phyloP scores from a whole-genome alignment of 768 basidiomycete genomes.

The Scleroderma citrinum region DNA sequence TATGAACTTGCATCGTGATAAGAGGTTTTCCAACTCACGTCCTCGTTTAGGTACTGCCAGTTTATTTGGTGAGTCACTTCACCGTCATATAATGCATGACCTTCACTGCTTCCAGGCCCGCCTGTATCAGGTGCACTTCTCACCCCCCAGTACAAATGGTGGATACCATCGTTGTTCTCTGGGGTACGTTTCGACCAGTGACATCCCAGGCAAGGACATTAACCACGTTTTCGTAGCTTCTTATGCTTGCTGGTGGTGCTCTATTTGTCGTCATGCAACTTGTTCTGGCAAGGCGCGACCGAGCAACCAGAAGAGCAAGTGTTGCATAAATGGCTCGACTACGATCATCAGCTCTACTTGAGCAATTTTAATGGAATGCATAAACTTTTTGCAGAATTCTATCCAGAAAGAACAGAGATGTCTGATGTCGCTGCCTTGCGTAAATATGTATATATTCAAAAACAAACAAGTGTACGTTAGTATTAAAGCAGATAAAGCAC shows the following conservation, averaged over 20 bases:
- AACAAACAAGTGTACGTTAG: too few species aligned
- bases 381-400: too few species aligned
- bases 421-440: too few species aligned
- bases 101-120: slow-evolving; percentile 31
- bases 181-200: slow-evolving; percentile 25
- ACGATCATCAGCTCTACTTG: background rate
- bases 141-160: slow-evolving; percentile 47
- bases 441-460: too few species aligned
- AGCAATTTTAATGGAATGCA: too few species aligned
- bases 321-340: background rate
- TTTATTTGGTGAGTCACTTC: slow-evolving; percentile 16
- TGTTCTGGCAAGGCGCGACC: background rate
- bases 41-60: slow-evolving; percentile 11
- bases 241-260: background rate
- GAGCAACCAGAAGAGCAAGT: background rate
- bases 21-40: background rate
- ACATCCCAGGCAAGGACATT: background rate
- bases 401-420: too few species aligned
- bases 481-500: too few species aligned
- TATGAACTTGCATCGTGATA: background rate
- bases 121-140: slow-evolving; percentile 58
- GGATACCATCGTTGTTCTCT: slow-evolving; percentile 46
- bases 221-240: background rate
- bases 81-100: background rate
- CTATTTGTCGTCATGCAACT: background rate